These are phyloP conservation scores for Ascocoryne sarcoides DNA, from an alignment of 2,329 filamentous ascomycete species.

Conservation along the genomic window DNA sequence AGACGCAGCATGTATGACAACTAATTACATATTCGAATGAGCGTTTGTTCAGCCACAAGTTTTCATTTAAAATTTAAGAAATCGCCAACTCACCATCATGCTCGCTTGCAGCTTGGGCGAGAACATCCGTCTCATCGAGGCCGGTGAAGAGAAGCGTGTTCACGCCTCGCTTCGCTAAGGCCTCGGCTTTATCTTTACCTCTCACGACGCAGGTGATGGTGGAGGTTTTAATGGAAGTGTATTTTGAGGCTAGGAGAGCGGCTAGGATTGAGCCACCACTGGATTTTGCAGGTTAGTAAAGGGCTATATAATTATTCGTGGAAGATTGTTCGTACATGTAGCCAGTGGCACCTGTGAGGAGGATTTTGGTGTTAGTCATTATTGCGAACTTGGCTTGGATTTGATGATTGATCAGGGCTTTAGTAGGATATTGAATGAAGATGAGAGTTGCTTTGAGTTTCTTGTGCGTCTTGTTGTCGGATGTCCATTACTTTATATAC, in stretches of 20 bases:
- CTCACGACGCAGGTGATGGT: too few species aligned
- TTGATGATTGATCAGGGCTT: too few species aligned
- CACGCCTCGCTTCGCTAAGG: slow-evolving; percentile 9
- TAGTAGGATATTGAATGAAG: background rate
- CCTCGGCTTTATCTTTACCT: slow-evolving; percentile 12
- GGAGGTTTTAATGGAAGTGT: too few species aligned
- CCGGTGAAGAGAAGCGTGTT: slow-evolving; percentile 13
- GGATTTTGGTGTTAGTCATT: too few species aligned
- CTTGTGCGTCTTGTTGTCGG: too few species aligned
- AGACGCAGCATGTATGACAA: slow-evolving; percentile 36
- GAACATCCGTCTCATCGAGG: slow-evolving; percentile 12
- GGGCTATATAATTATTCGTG: too few species aligned
- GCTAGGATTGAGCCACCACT: background rate
- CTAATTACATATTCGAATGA: slow-evolving; percentile 6
- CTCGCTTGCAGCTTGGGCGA: slow-evolving; percentile 13
- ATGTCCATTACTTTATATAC: too few species aligned
- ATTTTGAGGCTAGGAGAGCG: too few species aligned
- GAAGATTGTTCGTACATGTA: slow-evolving; percentile 17
- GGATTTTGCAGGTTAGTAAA: background rate
- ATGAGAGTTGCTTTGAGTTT: background rate
- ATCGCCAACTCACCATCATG: slow-evolving; percentile 16
- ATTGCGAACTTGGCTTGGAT: too few species aligned
- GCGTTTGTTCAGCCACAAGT: too few species aligned
- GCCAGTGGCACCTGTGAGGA: slow-evolving; percentile 13
- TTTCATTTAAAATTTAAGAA: background rate